Conservation (phyloP, 2,329 filamentous ascomycete genomes). For the Lecanicillium sp. region DNA sequence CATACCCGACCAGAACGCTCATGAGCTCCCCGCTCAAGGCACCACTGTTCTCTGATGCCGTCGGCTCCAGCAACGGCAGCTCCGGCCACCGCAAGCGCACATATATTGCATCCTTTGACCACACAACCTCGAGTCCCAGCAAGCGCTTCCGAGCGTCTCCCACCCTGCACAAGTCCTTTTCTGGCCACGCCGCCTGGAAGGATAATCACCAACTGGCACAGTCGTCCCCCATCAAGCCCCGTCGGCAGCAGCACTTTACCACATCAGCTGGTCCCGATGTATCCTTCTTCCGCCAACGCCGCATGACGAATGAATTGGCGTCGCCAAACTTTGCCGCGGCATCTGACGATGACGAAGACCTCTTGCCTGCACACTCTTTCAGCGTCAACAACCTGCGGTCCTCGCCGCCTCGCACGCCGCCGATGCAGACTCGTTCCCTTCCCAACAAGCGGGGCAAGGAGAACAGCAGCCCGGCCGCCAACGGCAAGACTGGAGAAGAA, state of each 20-base stretch:
- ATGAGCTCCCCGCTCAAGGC: conserved; percentile 82
- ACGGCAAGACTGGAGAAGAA: conserved; percentile 62
- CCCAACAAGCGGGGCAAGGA: conserved; percentile 35
- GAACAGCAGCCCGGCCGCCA: conserved; percentile 33
- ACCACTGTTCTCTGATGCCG: conserved; percentile 75
- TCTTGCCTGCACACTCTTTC: conserved; percentile 71
- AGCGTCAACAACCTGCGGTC: conserved; percentile 55
- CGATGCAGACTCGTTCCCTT: conserved; percentile 49
- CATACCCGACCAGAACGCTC: conserved; percentile 58
- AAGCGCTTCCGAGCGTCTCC: conserved; percentile 64
- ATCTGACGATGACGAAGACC: conserved; percentile 76
- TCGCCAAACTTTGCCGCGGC: conserved; percentile 54
- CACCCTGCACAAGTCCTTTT: conserved; percentile 50
- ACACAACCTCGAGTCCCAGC: conserved; percentile 46
- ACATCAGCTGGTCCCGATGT: conserved; percentile 63
- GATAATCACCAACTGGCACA: conserved; percentile 68
- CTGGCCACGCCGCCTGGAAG: conserved; percentile 62
- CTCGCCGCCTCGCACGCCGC: conserved; percentile 83
- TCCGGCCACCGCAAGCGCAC: conserved; percentile 58
- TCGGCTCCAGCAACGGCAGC: conserved; percentile 63
- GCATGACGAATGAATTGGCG: conserved; percentile 56
- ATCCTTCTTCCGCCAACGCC: conserved; percentile 69
- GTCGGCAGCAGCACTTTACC: conserved; percentile 67
- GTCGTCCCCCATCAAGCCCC: conserved; percentile 78
- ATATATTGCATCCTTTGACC: conserved; percentile 52